Percentiles rank a stretch among this genome's conserved stretches.
Conservation (phyloP, 106 monocot species). For the Chionographis japonica region DNA sequence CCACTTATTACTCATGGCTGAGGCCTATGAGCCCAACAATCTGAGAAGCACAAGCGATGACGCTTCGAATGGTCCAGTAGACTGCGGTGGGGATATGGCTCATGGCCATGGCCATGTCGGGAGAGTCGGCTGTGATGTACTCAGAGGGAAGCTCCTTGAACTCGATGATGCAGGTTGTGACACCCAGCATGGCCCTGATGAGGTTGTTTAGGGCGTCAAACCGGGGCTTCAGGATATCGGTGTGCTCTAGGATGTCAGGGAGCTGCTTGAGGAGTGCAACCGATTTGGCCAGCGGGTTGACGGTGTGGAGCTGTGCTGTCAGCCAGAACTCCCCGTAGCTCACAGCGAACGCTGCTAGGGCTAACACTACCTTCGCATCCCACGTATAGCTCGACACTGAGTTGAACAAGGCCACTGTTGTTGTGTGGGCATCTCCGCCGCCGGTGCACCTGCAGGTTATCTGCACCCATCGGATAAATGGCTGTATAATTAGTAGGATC, state of each 20-base stretch:
- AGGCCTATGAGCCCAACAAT: conserved; percentile 54
- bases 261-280: conserved; percentile 52
- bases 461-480: conserved; percentile 23
- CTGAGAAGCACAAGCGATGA: conserved; percentile 57
- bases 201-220: conserved; percentile 63
- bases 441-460: conserved; percentile 48
- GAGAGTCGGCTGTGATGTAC: conserved; percentile 38
- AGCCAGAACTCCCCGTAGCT: conserved; percentile 70
- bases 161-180: conserved; percentile 59
- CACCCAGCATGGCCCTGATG: conserved; percentile 49
- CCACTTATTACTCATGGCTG: conserved; percentile 64
- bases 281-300: conserved; percentile 61
- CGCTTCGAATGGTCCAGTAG: conserved; percentile 61
- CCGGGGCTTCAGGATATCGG: conserved; percentile 49
- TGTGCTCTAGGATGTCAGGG: conserved; percentile 51
- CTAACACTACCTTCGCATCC: conserved; percentile 67
- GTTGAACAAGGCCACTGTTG: conserved; percentile 37
- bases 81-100: conserved; percentile 66
- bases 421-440: conserved; percentile 49
- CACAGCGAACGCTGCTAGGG: conserved; percentile 59
- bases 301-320: conserved; percentile 48
- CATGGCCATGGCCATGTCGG: conserved; percentile 43
- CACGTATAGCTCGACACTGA: conserved; percentile 44
- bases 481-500: too few species aligned
- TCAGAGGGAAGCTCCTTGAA: conserved; percentile 68